Percentiles rank a stretch among this genome's conserved stretches.
phyloP scores from a whole-genome alignment of 2,329 filamentous ascomycete genomes.

The Trichoderma hamatum region DNA sequence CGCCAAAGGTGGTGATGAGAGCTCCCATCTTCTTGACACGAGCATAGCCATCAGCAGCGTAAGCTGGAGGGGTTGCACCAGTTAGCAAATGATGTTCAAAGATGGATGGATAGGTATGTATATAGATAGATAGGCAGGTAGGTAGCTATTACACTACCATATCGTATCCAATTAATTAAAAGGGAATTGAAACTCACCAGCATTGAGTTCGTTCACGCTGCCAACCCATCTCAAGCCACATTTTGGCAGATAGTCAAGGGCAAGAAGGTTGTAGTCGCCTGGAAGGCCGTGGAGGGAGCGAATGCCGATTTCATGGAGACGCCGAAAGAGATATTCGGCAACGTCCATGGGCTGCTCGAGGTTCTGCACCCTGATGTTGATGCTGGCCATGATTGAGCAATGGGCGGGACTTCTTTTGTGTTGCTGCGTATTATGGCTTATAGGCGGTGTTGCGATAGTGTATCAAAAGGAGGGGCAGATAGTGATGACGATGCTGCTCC shows the following conservation, averaged over 20 bases:
- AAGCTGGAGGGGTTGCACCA: constrained; percentile 51
- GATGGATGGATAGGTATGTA: too few species aligned
- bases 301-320: constrained; percentile 66
- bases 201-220: constrained; percentile 74
- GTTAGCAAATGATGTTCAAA: constrained; percentile 24
- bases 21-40: constrained; percentile 71
- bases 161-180: neutral
- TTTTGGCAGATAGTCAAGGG: constrained; percentile 66
- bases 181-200: constrained; percentile 51
- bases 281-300: constrained; percentile 70
- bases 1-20: constrained; percentile 75
- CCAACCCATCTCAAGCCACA: constrained; percentile 66
- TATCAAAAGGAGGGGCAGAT: neutral
- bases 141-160: neutral
- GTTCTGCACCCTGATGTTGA: constrained; percentile 43
- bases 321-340: constrained; percentile 68
- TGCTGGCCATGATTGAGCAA: constrained; percentile 37
- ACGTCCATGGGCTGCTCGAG: constrained; percentile 59
- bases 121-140: neutral
- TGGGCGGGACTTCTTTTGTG: neutral
- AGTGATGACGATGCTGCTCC: neutral
- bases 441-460: neutral
- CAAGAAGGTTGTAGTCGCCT: constrained; percentile 72
- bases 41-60: constrained; percentile 80
- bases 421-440: neutral